Percentiles rank a stretch among this genome's conserved stretches.
Evolutionary conservation across 805 yeast genomes (phyloP).

Genomic region (Pichia rugopelliculosa): DNA sequence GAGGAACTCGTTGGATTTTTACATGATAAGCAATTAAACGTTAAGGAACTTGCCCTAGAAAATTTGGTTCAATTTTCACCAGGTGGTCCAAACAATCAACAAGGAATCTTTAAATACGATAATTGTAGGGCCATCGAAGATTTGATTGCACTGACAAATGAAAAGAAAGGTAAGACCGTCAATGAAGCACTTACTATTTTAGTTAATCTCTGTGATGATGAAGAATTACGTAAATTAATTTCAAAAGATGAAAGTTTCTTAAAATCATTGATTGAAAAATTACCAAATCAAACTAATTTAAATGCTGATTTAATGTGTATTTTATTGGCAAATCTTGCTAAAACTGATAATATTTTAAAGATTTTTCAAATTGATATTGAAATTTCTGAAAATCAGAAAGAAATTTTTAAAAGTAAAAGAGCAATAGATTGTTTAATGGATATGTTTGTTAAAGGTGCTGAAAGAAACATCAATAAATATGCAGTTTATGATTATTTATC

Average conservation of each 20-base stretch:
- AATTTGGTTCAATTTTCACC: conserved; percentile 75
- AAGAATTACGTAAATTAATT: conserved; percentile 52
- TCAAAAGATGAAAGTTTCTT: conserved; percentile 56
- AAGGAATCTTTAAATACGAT: conserved; percentile 59
- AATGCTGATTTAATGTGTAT: conserved; percentile 81
- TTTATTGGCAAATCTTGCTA: conserved; percentile 77
- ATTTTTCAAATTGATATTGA: conserved; percentile 37
- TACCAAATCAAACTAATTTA: conserved; percentile 48
- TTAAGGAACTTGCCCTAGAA: conserved; percentile 77
- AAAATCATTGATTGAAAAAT: conserved; percentile 39
- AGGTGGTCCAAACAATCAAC: conserved; percentile 49
- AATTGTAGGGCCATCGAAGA: conserved; percentile 66
- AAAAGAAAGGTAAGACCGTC: conserved; percentile 47
- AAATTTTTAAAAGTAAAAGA: conserved; percentile 46
- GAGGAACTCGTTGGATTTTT: conserved; percentile 61
- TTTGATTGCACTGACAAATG: conserved; percentile 52
- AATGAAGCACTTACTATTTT: conserved; percentile 70
- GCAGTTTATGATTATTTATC: conserved; percentile 80
- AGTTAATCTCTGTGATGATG: conserved; percentile 75
- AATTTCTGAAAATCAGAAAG: conserved; percentile 29
- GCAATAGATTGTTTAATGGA: conserved; percentile 80
- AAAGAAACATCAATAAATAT: conserved; percentile 57
- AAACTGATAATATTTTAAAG: conserved; percentile 54
- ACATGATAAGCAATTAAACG: conserved; percentile 73
- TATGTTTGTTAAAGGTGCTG: conserved; percentile 79